Base-by-base conservation (phyloP, 73 alveolate genomes). In the Paramecium sexaurelia region DNA sequence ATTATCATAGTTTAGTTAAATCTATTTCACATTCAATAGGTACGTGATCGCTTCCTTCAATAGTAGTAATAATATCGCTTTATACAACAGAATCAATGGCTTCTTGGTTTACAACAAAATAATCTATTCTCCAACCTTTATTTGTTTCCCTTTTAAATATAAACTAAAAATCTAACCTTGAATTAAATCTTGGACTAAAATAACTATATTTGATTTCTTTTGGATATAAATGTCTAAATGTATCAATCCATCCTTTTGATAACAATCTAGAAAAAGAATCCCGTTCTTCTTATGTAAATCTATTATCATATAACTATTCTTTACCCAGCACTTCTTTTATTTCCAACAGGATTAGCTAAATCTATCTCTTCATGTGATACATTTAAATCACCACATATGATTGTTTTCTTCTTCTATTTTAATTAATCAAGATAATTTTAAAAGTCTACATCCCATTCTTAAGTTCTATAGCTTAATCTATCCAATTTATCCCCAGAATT, bases 111-210 rank as follows among this genome's bases (percentile, higher is more conserved):
- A 95, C 95, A 27, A 97, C 86, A 78, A 94, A 92, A 90, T 97
- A 97, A 92, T 97, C 99, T 20, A 97, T 66, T 71, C 99, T 94
- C 99, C 99, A 97, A 0, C 99, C 99, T 71, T 93, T 94, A 85
- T 97, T 96, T 37, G 94, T 97, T 32, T 87, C 90, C 78, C 97
- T 92, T 55, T 82, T 68, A 27, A 84, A 83, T 32, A 55, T 83
- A 26, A 19, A 8, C 13, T 33, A 1, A 2, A 66, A 22, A 7
- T 66, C 26, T 20, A 15, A 73, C 56, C 87, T 86, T 7, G 93
- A 51, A 19, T 75, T 55, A 22, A 94, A 95, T 91, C 98, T 93
- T 56, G 95, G 87, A 78, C 93, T 95, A 94, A 96, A 97, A 90
- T 92, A 97, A 61, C 98, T 92, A 92, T 92, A 97, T 86, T 96